Evolutionary conservation across 306 rosid species (phyloP), one percentile per base, ranked within the genome.

Genomic region (Albizia julibrissin): DNA sequence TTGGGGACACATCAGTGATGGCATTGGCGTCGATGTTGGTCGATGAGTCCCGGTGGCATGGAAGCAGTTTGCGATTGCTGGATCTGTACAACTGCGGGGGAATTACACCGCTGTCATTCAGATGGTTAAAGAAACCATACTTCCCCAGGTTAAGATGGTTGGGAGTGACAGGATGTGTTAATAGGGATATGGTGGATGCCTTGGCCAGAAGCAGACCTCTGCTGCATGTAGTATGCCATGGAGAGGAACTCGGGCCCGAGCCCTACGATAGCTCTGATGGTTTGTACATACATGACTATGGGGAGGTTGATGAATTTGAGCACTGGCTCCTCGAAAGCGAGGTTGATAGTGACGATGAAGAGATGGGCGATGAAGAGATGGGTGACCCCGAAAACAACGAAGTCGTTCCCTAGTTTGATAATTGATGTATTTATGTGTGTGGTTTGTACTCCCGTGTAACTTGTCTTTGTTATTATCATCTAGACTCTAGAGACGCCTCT

Each of bases 71-170:
- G 79, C 89, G 89, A 34, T 80, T 93, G 75, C 82, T 95, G 93
- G 99, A 95, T 86, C 86, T 95, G 34, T 93, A 85, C 80, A 90
- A 93, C 79, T 95, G 98, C 19, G 98, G 97, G 59, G 96, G 99
- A 84, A 89, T 95, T 72, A 95, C 98, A 5, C 88, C 68, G 43
- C 92, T 89, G 72, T 81, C 98, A 18, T 95, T 90, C 83, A 88
- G 90, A 27, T 93, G 97, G 99, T 83, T 95, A 81, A 95, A 95
- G 91, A 95, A 78, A 52, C 99, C 98, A 0, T 93, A 95, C 86
- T 95, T 95, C 84, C 99, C 99, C 8, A 95, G 95, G 91, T 85
- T 95, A 76, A 90, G 90, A 83, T 92, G 96, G 93, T 77, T 95
- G 91, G 99, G 99, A 69, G 94, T 95, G 86, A 90, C 92, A 0